Base-by-base conservation (phyloP, 2,329 filamentous ascomycete species). In the Fusarium pseudoanthophilum region DNA sequence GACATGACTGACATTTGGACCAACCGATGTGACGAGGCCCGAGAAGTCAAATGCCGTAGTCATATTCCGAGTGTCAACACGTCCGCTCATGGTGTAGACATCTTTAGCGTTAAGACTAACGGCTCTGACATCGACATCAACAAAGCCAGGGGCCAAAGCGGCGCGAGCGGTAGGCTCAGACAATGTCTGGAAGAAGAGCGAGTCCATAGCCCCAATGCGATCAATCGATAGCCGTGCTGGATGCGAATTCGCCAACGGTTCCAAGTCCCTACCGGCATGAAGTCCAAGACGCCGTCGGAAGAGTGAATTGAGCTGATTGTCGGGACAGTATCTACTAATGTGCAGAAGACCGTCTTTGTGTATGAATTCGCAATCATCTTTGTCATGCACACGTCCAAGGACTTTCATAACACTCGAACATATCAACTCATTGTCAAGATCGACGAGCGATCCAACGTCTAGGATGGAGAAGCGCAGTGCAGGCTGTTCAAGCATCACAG, bases 91-190 rank as follows among this genome's bases (percentile, higher is more conserved):
- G 13, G 48, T 36, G 7, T 52, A 52, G 0, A 52, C 30, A 13
- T 52, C 48, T 20, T 52, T 52, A 1, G 48, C 48, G 16, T 52
- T 52, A 0, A 52, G 30, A 24, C 48, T 52, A 5, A 52, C n/a
- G 2, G 48, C 48, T 15, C 30, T 52, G 5, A 52, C 48, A 3
- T 36, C 11, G 6, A 52, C 30, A 36, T 52, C 30, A 4, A 52
- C 48, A 52, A 7, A 36, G 2, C 48, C 30, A 1, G 30, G 14
- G 2, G 0, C n/a, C 4, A 52, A 2, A 8, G 5, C 30, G 3
- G 8, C 8, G 0, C 20, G 11, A 11, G 11, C 0, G 3, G 30
- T 20, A 26, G 30, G n/a, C 13, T 36, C 30, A 4, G n/a, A 52
- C 2, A 34, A 4, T 2, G 15, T 36, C n/a, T 52, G 48, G 5